Base-by-base conservation (phyloP, 2,329 filamentous ascomycete genomes). In the Aspergillus quadricinctus region DNA sequence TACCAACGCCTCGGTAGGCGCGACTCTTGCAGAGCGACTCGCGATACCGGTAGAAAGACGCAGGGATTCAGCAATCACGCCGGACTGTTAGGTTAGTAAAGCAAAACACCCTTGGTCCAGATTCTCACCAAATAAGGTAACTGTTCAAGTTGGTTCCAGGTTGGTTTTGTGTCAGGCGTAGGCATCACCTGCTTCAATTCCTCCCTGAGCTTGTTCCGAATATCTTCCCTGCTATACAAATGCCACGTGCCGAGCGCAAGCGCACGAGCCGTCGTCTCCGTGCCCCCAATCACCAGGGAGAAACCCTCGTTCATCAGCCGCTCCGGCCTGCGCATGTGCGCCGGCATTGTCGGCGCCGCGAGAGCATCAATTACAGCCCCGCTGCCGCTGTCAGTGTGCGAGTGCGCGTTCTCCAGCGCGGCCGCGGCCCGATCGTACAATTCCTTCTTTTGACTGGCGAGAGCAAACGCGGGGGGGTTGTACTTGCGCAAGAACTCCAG, bases 41-140 rank as follows among this genome's bases (percentile, higher is more conserved):
- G 66, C 41, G 0, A 75, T 69, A 0, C 72, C 75, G 8, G 75
- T 77, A 17, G 75, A 73, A 2, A 80, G 53, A 3, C 79, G 73
- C 7, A 80, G 57, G 0, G 71, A 62, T 57, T 70, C 66, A 2
- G 48, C 55, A 17, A 70, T 50, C 2, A 65, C 41, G 2, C 45
- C 62, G 28, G 56, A 57, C 61, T 66, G 31, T 17, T 6, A 27
- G 11, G 27, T 51, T 1, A 29, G 48, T 48, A 54, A 21, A 7
- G 43, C 6, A 8, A 5, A 19, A 9, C 9, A 29, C 3, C 4
- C 1, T 3, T 2, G 14, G 6, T 31, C 4, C 8, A 19, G 2
- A 35, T 10, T 37, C 52, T 10, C 59, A 69, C 69, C 56, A 77
- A 53, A 57, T 77, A 80, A 0, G 77, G 74, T 8, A 78, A 63